Base-by-base conservation (phyloP, 75 land plant genomes). In the Sequoiadendron giganteum region DNA sequence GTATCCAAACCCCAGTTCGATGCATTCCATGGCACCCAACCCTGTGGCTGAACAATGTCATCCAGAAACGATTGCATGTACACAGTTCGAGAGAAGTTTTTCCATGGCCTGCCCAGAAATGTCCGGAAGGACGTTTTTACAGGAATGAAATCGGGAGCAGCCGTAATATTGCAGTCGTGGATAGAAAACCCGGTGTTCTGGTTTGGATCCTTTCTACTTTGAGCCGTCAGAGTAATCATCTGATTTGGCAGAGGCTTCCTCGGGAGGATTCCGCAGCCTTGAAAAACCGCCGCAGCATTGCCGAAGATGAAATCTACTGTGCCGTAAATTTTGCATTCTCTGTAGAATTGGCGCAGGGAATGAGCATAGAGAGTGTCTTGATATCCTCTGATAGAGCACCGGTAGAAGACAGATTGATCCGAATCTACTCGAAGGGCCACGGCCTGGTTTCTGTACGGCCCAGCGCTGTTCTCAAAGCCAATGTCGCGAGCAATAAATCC, bases 291-390 rank as follows among this genome's bases (percentile, higher is more conserved):
- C 3, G 56, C 83, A 16, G 36, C 89, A 48, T 89, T 89, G n/a
- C 90, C 90, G 78, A 89, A 89, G 19, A 89, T 85, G 86, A 89
- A 89, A 40, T 89, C 90, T 1, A 89, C 78, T 1, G 90, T 89
- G 82, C 90, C 90, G 25, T 30, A 75, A n/a, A 89, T 78, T 18
- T 49, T 42, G 89, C 89, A 89, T 38, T 89, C 88, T 39, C 88
- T 87, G 61, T 89, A 89, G 58, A 56, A 89, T 72, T 89, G 90
- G n/a, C 90, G 90, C 38, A 86, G 75, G 3, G 90, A 45, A 40
- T 89, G 88, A 45, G 90, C 56, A 45, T 89, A 89, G 18, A 89
- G 88, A 2, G 90, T 89, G 48, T 89, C 90, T 39, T 89, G 90
- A 54, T 43, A 89, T 36, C 88, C 86, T 16, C 58, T 88, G 34